Evolutionary conservation across 768 basidiomycete species (phyloP).

Genomic region (Hortiboletus campestris): DNA sequence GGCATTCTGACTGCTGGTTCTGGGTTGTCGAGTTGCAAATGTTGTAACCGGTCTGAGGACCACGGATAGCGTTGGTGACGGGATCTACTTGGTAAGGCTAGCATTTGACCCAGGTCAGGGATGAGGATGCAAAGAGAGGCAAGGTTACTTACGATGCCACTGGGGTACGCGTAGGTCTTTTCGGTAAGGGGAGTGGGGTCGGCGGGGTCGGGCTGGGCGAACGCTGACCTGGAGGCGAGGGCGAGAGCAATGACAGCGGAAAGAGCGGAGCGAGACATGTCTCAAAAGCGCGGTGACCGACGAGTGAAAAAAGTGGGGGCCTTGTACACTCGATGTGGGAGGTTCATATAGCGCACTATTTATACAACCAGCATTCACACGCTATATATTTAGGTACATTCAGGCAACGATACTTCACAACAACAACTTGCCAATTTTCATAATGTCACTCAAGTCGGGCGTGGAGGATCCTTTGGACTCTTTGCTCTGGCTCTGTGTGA

Average conservation of each 20-base stretch:
- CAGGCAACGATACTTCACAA: too few species aligned
- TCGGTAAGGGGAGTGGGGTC: slow-evolving; percentile 47
- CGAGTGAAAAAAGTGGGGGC: too few species aligned
- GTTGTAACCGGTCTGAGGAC: slow-evolving; percentile 64
- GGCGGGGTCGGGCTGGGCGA: slow-evolving; percentile 37
- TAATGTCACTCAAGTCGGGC: slow-evolving; percentile 31
- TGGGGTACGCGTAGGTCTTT: slow-evolving; percentile 45
- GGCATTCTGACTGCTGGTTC: slow-evolving; percentile 60
- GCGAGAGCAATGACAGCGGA: slow-evolving; percentile 36
- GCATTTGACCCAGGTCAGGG: background rate
- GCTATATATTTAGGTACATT: too few species aligned
- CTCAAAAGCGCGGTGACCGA: too few species aligned
- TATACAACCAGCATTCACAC: too few species aligned
- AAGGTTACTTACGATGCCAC: slow-evolving; percentile 36
- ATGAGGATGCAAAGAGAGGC: background rate
- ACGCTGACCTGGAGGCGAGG: slow-evolving; percentile 26
- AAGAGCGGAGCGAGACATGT: slow-evolving; percentile 52
- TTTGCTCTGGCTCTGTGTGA: slow-evolving; percentile 17
- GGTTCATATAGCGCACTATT: slow-evolving; percentile 2
- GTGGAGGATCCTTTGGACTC: slow-evolving; percentile 16
- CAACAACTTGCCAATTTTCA: slow-evolving; percentile 18
- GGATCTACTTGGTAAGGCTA: slow-evolving; percentile 55
- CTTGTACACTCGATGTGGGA: too few species aligned
- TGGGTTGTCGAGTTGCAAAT: slow-evolving; percentile 67
- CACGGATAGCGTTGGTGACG: slow-evolving; percentile 45